phyloP scores from a whole-genome alignment of 768 basidiomycete genomes.

The Cyathus striatus region DNA sequence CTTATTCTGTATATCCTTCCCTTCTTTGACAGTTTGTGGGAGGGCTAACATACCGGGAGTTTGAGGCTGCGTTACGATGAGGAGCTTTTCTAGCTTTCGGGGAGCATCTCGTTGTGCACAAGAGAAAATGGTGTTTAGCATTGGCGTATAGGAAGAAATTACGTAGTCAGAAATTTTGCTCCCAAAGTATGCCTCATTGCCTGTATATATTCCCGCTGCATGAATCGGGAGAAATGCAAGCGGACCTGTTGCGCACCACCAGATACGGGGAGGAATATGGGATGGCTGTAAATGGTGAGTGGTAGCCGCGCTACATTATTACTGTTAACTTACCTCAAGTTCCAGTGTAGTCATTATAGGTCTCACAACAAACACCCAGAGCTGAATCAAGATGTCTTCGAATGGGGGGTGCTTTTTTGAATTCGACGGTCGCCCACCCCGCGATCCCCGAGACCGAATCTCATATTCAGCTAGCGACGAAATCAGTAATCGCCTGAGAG shows the following conservation, averaged over 20 bases:
- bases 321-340: neutral
- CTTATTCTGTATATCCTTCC: neutral
- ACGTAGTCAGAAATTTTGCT: constrained; percentile 10
- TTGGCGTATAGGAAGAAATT: constrained; percentile 4
- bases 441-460: neutral
- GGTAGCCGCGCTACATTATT: neutral
- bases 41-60: neutral
- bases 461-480: neutral
- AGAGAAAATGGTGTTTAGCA: neutral
- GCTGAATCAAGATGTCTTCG: neutral
- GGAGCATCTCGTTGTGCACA: no score
- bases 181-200: constrained; percentile 6
- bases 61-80: neutral
- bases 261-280: constrained; percentile 8
- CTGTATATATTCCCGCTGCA: constrained; percentile 9
- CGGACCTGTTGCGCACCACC: constrained; percentile 12
- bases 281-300: no score
- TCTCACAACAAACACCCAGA: constrained; percentile 3
- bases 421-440: neutral
- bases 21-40: neutral
- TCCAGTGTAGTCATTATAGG: constrained; percentile 4
- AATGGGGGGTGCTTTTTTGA: neutral
- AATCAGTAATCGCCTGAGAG: neutral
- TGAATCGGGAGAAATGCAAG: constrained; percentile 11
- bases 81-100: neutral